Evolutionary conservation across 257 asterid genomes (phyloP), one percentile per base, ranked within the genome.

Genomic region (Nicotiana sylvestris): DNA sequence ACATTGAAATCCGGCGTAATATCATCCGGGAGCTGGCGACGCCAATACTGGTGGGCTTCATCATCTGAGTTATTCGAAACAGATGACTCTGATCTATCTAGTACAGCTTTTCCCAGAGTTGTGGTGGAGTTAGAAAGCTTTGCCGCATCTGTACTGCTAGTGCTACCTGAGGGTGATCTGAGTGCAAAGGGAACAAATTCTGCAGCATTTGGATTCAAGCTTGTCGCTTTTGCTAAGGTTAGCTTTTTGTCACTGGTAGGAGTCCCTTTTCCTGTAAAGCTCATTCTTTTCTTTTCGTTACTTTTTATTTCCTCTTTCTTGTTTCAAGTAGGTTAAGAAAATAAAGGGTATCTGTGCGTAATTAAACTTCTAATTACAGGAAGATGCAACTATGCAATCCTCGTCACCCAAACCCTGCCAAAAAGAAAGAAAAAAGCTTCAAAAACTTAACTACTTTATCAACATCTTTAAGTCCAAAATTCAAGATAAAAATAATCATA

Each of bases 141-240:
- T 62, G 97, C 77, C 55, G 87, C 82, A 57, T 89, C 94, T 35
- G 87, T 76, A 70, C 80, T 83, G 56, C 72, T 83, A 74, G 80
- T 51, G 70, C 81, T 85, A 68, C 92, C 90, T 82, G 86, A 81
- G 53, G 89, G 90, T 85, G 97, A 85, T 82, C 92, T 85, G 77
- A 95, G 90, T 86, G 96, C 87, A 76, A 86, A 91, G 15, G 99
- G 99, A 67, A 94, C 87, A 85, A 95, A 95, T 83, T 94, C 98
- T 18, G 96, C 94, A 18, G 99, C 99, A 86, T 95, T 92, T 27
- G 99, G 98, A 81, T 95, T 95, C 92, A 95, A 86, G 82, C 88
- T 55, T 80, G 88, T 82, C 69, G 90, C 77, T 86, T 94, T 96
- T 39, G 89, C 83, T 76, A 89, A 82, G 62, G 85, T 77, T 82